These are phyloP conservation scores for Arabis alpina DNA, from an alignment of 345 rosid genomes.

Conservation along the genomic window DNA sequence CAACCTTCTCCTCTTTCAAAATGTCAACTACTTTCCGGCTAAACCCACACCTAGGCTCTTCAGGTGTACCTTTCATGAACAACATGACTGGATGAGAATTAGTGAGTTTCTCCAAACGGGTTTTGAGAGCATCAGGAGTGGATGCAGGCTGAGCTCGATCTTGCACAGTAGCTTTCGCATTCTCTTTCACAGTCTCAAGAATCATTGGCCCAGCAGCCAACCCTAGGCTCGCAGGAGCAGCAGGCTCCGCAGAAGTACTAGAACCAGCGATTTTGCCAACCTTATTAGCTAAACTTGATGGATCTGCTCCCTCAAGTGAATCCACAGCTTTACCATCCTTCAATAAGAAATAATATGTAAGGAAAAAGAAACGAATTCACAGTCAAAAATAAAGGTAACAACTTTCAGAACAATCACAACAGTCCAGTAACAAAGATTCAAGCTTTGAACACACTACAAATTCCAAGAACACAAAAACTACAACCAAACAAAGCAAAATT, in stretches of 20 bases:
- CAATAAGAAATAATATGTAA: neutral
- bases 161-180: conserved; percentile 58
- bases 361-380: neutral
- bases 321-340: conserved; percentile 87
- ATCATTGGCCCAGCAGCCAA: conserved; percentile 88
- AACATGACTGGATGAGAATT: conserved; percentile 81
- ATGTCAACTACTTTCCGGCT: conserved; percentile 77
- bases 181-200: conserved; percentile 76
- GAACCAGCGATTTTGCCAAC: conserved; percentile 77
- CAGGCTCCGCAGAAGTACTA: conserved; percentile 68
- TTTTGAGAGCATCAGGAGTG: conserved; percentile 44
- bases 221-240: conserved; percentile 98
- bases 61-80: conserved; percentile 92
- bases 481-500: too few species aligned
- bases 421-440: neutral
- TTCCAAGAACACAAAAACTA: too few species aligned
- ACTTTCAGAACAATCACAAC: conserved; percentile 14
- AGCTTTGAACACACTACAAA: conserved; percentile 4
- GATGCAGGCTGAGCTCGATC: conserved; percentile 50
- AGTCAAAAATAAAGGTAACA: neutral
- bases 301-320: conserved; percentile 94
- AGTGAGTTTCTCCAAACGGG: conserved; percentile 64
- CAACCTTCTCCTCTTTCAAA: conserved; percentile 74
- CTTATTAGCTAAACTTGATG: conserved; percentile 94
- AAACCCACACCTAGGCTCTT: conserved; percentile 89